phyloP scores from a whole-genome alignment of 495 filamentous ascomycete species.

The Sporormia fimetaria region DNA sequence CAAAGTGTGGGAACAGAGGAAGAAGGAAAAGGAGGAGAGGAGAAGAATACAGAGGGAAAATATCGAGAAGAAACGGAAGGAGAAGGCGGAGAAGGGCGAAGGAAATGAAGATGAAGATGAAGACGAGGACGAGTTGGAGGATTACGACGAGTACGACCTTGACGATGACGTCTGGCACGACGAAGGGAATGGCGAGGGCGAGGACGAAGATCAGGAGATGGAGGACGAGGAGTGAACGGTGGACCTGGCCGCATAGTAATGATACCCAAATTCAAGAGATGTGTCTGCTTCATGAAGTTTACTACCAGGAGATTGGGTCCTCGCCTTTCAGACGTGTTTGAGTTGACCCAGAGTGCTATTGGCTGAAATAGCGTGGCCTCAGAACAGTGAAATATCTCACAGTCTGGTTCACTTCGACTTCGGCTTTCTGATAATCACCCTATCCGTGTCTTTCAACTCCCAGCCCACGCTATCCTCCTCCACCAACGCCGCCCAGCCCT shows the following conservation, averaged over 20 bases:
- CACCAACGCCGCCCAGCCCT: conserved; percentile 56
- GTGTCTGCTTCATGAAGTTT: too few relatives aligned
- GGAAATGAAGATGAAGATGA: conserved; percentile 34
- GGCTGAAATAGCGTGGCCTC: too few relatives aligned
- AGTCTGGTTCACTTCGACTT: conserved; percentile 35
- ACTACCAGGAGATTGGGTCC: too few relatives aligned
- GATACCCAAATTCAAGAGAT: neutral
- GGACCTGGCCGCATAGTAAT: neutral
- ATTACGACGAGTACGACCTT: conserved; percentile 49
- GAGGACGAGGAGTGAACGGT: conserved; percentile 40
- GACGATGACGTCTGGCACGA: conserved; percentile 41
- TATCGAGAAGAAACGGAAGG: conserved; percentile 66
- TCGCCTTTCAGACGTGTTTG: too few relatives aligned
- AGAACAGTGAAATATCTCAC: too few relatives aligned
- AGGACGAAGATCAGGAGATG: conserved; percentile 28
- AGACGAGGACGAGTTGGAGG: conserved; percentile 48
- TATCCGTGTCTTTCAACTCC: conserved; percentile 51
- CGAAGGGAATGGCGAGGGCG: conserved; percentile 20
- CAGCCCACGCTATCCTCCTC: conserved; percentile 62
- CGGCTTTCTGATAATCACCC: conserved; percentile 56
- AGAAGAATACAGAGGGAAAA: conserved; percentile 76
- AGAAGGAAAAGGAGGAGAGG: conserved; percentile 69
- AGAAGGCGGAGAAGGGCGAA: conserved; percentile 44
- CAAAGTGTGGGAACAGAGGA: conserved; percentile 62
- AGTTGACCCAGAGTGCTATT: too few relatives aligned